These are phyloP conservation scores for Cutaneotrichosporon sp. DNA, from an alignment of 1,284 basidiomycete species.

Conservation along the genomic window DNA sequence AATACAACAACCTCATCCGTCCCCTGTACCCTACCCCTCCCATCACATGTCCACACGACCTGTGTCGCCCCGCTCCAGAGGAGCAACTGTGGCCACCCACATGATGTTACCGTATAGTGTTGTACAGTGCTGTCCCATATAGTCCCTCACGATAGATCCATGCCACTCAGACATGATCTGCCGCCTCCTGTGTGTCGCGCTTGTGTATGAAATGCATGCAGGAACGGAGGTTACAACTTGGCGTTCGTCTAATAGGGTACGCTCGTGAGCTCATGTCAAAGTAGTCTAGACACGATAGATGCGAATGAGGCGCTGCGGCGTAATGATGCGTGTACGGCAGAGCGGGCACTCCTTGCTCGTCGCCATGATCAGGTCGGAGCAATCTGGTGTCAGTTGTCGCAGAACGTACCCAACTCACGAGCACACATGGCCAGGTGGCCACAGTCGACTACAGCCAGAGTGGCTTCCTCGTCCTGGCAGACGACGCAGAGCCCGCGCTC, in stretches of 20 bases:
- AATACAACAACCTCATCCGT: no score
- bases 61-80: background rate
- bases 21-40: background rate
- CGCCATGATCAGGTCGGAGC: slow-evolving; percentile 78
- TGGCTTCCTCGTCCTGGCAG: slow-evolving; percentile 87
- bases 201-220: background rate
- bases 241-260: background rate
- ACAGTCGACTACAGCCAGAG: slow-evolving; percentile 89
- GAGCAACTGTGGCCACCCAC: background rate
- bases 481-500: slow-evolving; percentile 82
- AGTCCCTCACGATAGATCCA: background rate
- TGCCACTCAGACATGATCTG: background rate
- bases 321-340: slow-evolving; percentile 78
- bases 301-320: slow-evolving; percentile 65
- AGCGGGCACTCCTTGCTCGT: slow-evolving; percentile 79
- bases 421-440: slow-evolving; percentile 82
- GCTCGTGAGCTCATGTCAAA: background rate
- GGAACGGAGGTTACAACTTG: background rate
- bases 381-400: slow-evolving; percentile 50
- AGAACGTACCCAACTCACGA: slow-evolving; percentile 29
- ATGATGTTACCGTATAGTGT: background rate
- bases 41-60: background rate
- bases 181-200: background rate
- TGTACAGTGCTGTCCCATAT: background rate
- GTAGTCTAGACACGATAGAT: slow-evolving; percentile 57